phyloP scores from a whole-genome alignment of 2,329 filamentous ascomycete genomes.

The Talaromyces sp. region DNA sequence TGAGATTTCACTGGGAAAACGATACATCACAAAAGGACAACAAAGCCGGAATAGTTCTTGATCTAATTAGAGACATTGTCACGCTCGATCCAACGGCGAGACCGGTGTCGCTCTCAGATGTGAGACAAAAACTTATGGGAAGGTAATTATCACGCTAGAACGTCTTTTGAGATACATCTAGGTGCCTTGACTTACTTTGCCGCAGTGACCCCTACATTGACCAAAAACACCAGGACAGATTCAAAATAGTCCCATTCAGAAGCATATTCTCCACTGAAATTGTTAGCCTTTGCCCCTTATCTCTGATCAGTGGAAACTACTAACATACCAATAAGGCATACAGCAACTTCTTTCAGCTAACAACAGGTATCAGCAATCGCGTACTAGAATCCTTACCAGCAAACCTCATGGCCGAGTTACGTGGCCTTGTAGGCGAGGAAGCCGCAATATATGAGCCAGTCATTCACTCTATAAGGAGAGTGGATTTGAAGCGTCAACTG shows the following conservation, averaged over 20 bases:
- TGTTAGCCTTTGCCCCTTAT: background rate
- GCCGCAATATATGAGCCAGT: background rate
- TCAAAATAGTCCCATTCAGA: background rate
- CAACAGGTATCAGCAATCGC: background rate
- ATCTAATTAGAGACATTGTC: background rate
- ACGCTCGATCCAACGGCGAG: background rate
- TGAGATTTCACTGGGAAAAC: background rate
- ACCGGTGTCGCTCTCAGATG: background rate
- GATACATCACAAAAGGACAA: background rate
- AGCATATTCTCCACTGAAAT: constrained; percentile 1
- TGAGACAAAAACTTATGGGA: background rate
- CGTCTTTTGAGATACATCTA: background rate
- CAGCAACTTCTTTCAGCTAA: background rate
- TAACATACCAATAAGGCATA: background rate
- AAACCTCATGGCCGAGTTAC: background rate
- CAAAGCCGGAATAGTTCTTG: background rate
- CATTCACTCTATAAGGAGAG: background rate
- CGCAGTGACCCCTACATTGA: background rate
- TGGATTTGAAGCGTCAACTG: background rate
- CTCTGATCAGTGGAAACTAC: no score
- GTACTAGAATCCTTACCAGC: background rate
- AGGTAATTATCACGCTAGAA: background rate
- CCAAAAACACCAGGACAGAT: constrained; percentile 3
- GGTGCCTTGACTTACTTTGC: background rate
- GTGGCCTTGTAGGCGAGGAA: background rate